Evolutionary conservation across 805 yeast species (phyloP).

Genomic region (Candida golubevii): DNA sequence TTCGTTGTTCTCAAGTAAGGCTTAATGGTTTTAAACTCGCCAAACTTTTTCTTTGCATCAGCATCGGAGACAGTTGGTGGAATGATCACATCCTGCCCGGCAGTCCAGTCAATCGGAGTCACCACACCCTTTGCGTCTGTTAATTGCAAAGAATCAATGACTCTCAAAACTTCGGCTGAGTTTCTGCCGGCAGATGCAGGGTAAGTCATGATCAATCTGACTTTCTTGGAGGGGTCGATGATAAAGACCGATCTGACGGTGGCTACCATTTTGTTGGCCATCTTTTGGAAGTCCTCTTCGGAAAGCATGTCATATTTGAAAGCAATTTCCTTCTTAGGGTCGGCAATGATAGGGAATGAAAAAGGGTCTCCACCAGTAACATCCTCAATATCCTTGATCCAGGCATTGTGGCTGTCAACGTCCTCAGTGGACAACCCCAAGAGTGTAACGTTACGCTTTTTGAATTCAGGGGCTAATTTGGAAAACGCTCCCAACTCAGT

Average conservation of each 20-base stretch:
- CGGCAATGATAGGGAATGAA: conserved; percentile 67
- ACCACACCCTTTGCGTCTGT: conserved; percentile 59
- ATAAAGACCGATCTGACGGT: conserved; percentile 70
- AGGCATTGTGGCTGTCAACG: conserved; percentile 54
- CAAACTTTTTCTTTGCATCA: conserved; percentile 57
- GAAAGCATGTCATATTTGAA: conserved; percentile 66
- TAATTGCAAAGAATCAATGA: conserved; percentile 63
- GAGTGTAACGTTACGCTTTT: conserved; percentile 58
- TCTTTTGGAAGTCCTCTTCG: conserved; percentile 62
- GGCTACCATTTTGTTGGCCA: conserved; percentile 58
- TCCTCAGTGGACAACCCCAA: conserved; percentile 67
- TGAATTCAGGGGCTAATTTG: conserved; percentile 64
- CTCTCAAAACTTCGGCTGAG: conserved; percentile 70
- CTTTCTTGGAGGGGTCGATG: conserved; percentile 62
- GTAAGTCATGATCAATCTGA: conserved; percentile 60
- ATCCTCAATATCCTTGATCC: conserved; percentile 73
- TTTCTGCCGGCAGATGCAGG: conserved; percentile 76
- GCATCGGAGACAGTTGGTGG: conserved; percentile 61
- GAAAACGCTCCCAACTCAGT: conserved; percentile 77
- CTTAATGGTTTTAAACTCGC: conserved; percentile 56
- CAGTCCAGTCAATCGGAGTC: conserved; percentile 71
- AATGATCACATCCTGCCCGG: conserved; percentile 69
- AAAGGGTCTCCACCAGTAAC: conserved; percentile 50
- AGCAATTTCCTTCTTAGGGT: conserved; percentile 58
- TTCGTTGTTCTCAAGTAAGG: conserved; percentile 60